Evolutionary conservation across 257 asterid genomes (phyloP), one percentile per base, ranked within the genome.

Genomic region (Plectranthus barbatus): DNA sequence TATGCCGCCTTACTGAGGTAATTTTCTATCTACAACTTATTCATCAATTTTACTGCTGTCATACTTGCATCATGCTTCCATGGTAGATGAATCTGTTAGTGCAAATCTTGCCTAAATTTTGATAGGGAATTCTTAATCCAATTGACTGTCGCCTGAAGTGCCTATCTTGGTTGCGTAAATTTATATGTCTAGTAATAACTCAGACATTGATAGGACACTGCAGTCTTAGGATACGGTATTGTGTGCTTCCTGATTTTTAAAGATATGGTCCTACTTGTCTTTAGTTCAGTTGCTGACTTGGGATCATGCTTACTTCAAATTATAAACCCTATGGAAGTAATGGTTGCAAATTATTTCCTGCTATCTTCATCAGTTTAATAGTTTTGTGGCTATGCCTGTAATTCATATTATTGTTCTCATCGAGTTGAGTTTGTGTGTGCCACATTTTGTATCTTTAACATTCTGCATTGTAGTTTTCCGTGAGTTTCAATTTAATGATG

Each of bases 1-100:
- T 14, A 80, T 83, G 85, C 95, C 90, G 4, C 95, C 94, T 11
- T 91, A 88, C 58, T 89, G 84, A 91, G 96, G 98, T 91, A 83
- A 79, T 45, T 57, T 9, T 6, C 18, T 7, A 9, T 34, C 7
- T 8, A 12, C 41, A 23, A 53, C 13, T 41, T 31, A 0, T 33
- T 40, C 19, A 5, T 60, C 21, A 4, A 21, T 17, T 36, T 17
- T 23, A 23, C 21, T 18, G 4, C 10, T 18, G 0, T 5, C 0
- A 10, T 64, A 7, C 10, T 40, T 17, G 5, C n/a, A 40, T 58
- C n/a, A 0, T 42, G 33, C 23, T 64, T 41, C 15, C 34, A 39
- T 60, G 63, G n/a, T 18, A 33, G 26, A 31, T n/a, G 3, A 15
- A 26, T 11, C 1, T 8, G 2, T 60, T 15, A 31, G 7, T 37